Conservation (phyloP, 2,329 filamentous ascomycete genomes). For the Fusarium paranaense region DNA sequence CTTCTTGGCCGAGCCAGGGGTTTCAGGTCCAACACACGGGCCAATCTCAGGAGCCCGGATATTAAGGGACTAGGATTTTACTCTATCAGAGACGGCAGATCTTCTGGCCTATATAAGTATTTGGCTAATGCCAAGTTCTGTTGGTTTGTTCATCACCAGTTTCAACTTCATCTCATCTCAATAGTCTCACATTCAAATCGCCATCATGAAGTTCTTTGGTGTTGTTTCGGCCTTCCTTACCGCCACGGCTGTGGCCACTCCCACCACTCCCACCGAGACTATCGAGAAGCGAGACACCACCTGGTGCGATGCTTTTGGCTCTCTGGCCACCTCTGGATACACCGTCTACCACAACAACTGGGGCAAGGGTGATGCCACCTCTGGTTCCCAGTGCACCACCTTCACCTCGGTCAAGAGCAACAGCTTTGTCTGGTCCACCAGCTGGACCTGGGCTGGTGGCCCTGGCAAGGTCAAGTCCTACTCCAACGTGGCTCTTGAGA, state of each 20-base stretch:
- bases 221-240: conserved; percentile 46
- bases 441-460: conserved; percentile 56
- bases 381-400: conserved; percentile 56
- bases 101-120: conserved; percentile 13
- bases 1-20: conserved; percentile 10
- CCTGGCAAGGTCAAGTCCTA: conserved; percentile 57
- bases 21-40: conserved; percentile 24
- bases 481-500: conserved; percentile 55
- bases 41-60: conserved; percentile 9
- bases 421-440: conserved; percentile 55
- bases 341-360: conserved; percentile 67
- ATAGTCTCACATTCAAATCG: background rate
- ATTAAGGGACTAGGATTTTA: background rate
- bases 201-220: conserved; percentile 39
- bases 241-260: conserved; percentile 43
- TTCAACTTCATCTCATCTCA: background rate
- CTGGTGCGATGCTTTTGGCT: conserved; percentile 55
- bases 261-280: conserved; percentile 41
- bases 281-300: conserved; percentile 50
- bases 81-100: background rate
- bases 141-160: background rate
- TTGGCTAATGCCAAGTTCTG: conserved; percentile 3
- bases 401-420: conserved; percentile 50
- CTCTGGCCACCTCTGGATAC: conserved; percentile 53
- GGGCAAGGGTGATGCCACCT: conserved; percentile 52